These are phyloP conservation scores for Penicillium cataractarum DNA, from an alignment of 495 filamentous ascomycete species.

Conservation along the genomic window DNA sequence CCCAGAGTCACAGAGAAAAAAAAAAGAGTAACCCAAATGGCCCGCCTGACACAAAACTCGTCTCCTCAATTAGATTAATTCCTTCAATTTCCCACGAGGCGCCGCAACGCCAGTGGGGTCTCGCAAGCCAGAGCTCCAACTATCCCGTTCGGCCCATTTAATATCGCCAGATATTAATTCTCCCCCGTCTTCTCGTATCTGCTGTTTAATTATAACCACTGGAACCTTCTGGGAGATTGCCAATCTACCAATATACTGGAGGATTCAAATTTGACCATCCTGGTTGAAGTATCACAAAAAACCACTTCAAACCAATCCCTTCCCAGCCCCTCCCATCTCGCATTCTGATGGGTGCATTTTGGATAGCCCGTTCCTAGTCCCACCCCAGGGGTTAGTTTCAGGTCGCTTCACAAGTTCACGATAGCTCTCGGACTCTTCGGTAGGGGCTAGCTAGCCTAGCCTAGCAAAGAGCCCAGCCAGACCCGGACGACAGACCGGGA, in stretches of 20 bases:
- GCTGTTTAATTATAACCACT: too few species aligned
- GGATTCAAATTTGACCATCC: background rate
- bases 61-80: conserved; percentile 6
- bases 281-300: background rate
- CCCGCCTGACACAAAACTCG: background rate
- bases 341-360: conserved; percentile 3
- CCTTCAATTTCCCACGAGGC: background rate
- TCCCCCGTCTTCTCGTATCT: background rate
- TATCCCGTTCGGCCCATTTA: background rate
- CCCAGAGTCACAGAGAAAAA: too few species aligned
- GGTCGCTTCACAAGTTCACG: conserved; percentile 13
- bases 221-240: background rate
- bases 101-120: background rate
- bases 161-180: background rate
- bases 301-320: background rate
- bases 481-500: background rate
- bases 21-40: background rate
- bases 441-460: background rate
- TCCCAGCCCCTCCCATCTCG: background rate
- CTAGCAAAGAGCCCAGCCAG: background rate
- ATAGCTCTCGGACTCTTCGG: background rate
- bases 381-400: conserved; percentile 14
- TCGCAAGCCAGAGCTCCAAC: background rate
- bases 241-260: too few species aligned
- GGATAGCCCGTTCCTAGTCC: background rate